Base-by-base conservation (phyloP, 116 monocot genomes). In the Thalassia testudinum region DNA sequence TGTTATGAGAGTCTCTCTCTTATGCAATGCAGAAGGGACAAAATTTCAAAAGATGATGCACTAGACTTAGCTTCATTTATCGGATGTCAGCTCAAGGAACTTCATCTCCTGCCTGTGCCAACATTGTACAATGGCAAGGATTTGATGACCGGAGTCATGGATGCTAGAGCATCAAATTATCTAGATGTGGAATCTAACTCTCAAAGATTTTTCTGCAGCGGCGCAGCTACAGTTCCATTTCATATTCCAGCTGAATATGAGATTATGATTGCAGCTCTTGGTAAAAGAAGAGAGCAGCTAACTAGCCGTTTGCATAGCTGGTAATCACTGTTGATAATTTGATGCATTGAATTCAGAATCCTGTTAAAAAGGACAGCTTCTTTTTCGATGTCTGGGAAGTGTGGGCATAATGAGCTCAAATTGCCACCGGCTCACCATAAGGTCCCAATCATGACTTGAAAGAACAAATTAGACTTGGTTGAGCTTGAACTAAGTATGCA, bases 71-170 rank as follows among this genome's bases (percentile, higher is more conserved):
- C 89, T 62, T 77, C 95, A 26, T 97, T 82, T 71, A 60, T 97
- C 67, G 95, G 95, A 51, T 77, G 68, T 19, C 81, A 85, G 59
- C 58, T 97, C 27, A 75, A 59, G 53, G 74, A 72, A 24, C 78
- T 97, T 72, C 95, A 97, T 62, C 69, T 72, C 44, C 66, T 97
- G 50, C 89, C 95, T 11, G 47, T 88, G 40, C 95, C 88, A 56
- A 18, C 47, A 24, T 1, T 69, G 19, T 56, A 54, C 28, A 42
- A 66, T 71, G 38, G 24, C 30, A 10, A 34, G 10, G 10, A 34
- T 34, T 5, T 10, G 30, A 34, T 3, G 30, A 10, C 30, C 30
- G 30, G 10, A 10, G 30, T 34, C 10, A 34, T 34, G 10, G 3
- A 3, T 10, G 10, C 6, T 5, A 63, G 48, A 52, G 16, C 30